A percentile compares a stretch with the other conserved stretches of the same genome.
Evolutionary conservation across 768 basidiomycete genomes (phyloP).

Genomic region (Cantharellus anzutake): DNA sequence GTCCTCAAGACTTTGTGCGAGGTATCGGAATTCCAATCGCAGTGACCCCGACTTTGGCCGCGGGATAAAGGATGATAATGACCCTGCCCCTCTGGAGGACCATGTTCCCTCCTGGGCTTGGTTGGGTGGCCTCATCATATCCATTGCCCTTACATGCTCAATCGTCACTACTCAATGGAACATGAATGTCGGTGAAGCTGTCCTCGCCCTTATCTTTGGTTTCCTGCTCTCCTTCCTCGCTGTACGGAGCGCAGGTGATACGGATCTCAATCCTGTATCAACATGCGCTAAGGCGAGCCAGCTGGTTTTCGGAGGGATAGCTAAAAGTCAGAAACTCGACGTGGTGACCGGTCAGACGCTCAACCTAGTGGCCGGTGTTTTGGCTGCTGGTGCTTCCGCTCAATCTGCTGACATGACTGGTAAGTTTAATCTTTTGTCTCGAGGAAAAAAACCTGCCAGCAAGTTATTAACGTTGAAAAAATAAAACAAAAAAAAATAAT

Average conservation of each 20-base stretch:
- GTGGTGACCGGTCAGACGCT: slow-evolving; percentile 23
- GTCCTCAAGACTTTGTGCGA: neutral
- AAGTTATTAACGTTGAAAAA: too few species aligned
- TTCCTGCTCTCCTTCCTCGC: slow-evolving; percentile 53
- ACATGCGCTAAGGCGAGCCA: slow-evolving; percentile 28
- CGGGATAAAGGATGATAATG: slow-evolving; percentile 24
- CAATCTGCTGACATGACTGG: slow-evolving; percentile 47
- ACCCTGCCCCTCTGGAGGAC: slow-evolving; percentile 26
- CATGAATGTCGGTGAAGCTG: slow-evolving; percentile 24
- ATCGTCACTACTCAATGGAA: slow-evolving; percentile 9
- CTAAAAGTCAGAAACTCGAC: slow-evolving; percentile 25
- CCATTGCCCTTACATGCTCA: slow-evolving; percentile 25
- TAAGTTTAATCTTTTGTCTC: slow-evolving; percentile 21
- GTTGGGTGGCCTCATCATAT: slow-evolving; percentile 29
- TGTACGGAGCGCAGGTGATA: slow-evolving; percentile 38
- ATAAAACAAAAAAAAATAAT: too few species aligned
- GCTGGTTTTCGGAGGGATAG: slow-evolving; percentile 43
- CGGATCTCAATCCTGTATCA: slow-evolving; percentile 34
- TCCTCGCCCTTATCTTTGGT: slow-evolving; percentile 37
- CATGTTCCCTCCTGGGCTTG: slow-evolving; percentile 39
- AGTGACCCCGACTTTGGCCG: slow-evolving; percentile 9
- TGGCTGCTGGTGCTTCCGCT: slow-evolving; percentile 35
- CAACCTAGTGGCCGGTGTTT: slow-evolving; percentile 33
- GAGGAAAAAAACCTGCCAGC: too few species aligned
- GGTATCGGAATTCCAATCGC: neutral